Evolutionary conservation across 2,329 filamentous ascomycete genomes (phyloP).

Genomic region (Arthrinium puccinioides): DNA sequence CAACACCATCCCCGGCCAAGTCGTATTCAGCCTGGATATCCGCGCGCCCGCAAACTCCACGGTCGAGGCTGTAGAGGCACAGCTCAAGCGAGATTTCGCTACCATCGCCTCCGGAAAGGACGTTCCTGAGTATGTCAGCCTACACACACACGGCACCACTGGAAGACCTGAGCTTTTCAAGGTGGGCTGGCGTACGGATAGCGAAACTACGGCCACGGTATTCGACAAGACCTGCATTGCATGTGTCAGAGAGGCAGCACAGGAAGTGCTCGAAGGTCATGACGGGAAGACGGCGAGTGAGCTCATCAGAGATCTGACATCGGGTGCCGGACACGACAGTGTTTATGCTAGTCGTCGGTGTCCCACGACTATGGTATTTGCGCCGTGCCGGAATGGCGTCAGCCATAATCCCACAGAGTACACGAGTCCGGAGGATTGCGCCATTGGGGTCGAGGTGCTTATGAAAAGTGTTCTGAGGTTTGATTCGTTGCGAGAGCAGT

Average conservation of each 20-base stretch:
- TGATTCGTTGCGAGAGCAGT: slow-evolving; percentile 20
- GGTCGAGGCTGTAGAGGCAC: slow-evolving; percentile 49
- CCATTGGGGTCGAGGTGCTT: slow-evolving; percentile 43
- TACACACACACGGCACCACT: slow-evolving; percentile 25
- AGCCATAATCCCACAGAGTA: slow-evolving; percentile 60
- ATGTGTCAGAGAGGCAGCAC: slow-evolving; percentile 54
- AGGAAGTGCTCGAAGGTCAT: slow-evolving; percentile 39
- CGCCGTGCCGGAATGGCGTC: slow-evolving; percentile 55
- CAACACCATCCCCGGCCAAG: slow-evolving; percentile 65
- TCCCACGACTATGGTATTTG: slow-evolving; percentile 61
- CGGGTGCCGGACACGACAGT: slow-evolving; percentile 39
- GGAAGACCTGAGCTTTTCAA: slow-evolving; percentile 11
- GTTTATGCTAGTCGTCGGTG: slow-evolving; percentile 52
- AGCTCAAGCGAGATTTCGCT: slow-evolving; percentile 50
- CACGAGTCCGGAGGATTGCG: slow-evolving; percentile 50
- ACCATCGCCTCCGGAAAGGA: slow-evolving; percentile 51
- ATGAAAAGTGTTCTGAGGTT: slow-evolving; percentile 33
- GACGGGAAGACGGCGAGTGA: slow-evolving; percentile 16
- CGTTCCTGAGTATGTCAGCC: slow-evolving; percentile 35
- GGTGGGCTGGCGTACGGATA: slow-evolving; percentile 49
- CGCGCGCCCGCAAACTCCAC: slow-evolving; percentile 47
- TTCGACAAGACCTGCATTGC: slow-evolving; percentile 63
- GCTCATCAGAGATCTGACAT: slow-evolving; percentile 28
- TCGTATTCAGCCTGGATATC: slow-evolving; percentile 63
- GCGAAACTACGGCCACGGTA: slow-evolving; percentile 50